A percentile compares a stretch with the other conserved stretches of the same genome.
phyloP scores from a whole-genome alignment of 306 rosid species.

The Cajanus cajan region DNA sequence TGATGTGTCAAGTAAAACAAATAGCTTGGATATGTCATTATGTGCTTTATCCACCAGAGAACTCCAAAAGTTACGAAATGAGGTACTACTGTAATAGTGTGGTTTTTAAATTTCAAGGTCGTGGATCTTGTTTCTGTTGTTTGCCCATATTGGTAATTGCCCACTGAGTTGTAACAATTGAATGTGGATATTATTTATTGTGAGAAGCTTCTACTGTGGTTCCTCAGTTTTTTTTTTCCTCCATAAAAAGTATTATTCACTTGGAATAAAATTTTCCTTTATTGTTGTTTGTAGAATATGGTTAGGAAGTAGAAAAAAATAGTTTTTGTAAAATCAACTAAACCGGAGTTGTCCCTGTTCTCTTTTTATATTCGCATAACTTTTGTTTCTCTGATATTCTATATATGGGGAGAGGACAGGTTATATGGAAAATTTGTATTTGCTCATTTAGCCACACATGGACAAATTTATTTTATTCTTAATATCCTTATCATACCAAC shows the following conservation, averaged over 20 bases:
- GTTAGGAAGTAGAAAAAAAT: neutral
- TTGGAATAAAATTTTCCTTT: neutral
- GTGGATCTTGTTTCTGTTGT: slow-evolving; percentile 11
- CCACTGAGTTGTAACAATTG: neutral
- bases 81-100: slow-evolving; percentile 50
- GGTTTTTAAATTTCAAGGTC: slow-evolving; percentile 13
- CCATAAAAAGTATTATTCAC: neutral
- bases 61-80: slow-evolving; percentile 89
- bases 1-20: slow-evolving; percentile 61
- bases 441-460: neutral
- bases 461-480: neutral
- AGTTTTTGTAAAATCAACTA: slow-evolving; percentile 1
- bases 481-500: neutral
- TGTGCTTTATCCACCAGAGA: slow-evolving; percentile 85
- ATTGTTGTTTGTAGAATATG: neutral
- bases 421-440: neutral
- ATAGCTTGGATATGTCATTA: slow-evolving; percentile 55
- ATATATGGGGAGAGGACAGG: slow-evolving; percentile 5
- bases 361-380: neutral
- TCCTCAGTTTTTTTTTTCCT: neutral
- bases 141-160: neutral
- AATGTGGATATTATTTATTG: neutral
- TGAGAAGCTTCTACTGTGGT: neutral
- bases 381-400: neutral
- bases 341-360: neutral